Evolutionary conservation across 352 stramenopile species (phyloP).

Genomic region (Phytopythium kandeliae): DNA sequence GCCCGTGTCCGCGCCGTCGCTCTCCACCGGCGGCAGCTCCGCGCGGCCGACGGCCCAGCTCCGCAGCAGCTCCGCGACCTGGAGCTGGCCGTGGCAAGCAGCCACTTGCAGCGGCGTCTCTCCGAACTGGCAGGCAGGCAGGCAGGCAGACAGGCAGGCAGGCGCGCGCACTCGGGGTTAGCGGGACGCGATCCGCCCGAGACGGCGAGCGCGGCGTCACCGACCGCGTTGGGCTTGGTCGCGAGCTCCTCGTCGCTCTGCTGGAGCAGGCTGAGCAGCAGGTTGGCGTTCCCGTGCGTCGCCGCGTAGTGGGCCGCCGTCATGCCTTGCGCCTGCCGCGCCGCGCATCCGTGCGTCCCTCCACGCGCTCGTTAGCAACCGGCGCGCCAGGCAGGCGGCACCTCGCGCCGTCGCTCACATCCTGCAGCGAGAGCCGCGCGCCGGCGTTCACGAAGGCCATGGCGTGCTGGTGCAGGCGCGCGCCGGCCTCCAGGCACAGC

Average conservation of each 20-base stretch:
- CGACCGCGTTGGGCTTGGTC: slow-evolving; percentile 55
- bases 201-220: background rate
- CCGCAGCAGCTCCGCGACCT: slow-evolving; percentile 29
- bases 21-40: slow-evolving; percentile 16
- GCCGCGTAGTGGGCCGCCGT: slow-evolving; percentile 67
- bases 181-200: too few relatives aligned
- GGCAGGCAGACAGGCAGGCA: too few relatives aligned
- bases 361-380: too few relatives aligned
- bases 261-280: slow-evolving; percentile 61
- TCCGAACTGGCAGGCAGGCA: slow-evolving; percentile 29
- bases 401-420: slow-evolving; percentile 24
- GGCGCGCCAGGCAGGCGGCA: too few relatives aligned
- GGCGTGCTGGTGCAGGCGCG: slow-evolving; percentile 55
- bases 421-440: slow-evolving; percentile 46
- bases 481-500: slow-evolving; percentile 54
- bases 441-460: slow-evolving; percentile 75
- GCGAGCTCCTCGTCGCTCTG: slow-evolving; percentile 48
- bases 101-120: slow-evolving; percentile 51
- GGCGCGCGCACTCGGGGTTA: too few relatives aligned
- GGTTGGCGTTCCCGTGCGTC: slow-evolving; percentile 42
- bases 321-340: slow-evolving; percentile 69
- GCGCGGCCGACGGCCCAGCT: slow-evolving; percentile 37
- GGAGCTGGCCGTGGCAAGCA: slow-evolving; percentile 25
- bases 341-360: too few relatives aligned
- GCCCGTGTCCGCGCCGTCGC: slow-evolving; percentile 9